Conservation (phyloP, 306 rosid genomes). For the Trifolium pratense region DNA sequence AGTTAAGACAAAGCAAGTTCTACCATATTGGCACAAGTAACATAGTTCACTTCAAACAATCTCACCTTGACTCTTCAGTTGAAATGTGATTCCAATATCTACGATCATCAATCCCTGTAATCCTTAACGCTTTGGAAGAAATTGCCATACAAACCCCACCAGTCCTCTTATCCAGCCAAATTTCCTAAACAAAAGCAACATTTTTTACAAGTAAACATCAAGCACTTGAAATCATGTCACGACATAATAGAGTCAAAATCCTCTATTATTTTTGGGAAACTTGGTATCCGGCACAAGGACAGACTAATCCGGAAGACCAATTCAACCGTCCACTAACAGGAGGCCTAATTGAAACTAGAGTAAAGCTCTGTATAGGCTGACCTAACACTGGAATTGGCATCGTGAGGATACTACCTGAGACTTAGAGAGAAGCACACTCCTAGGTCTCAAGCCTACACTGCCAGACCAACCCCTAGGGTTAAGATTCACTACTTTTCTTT, state of each 20-base stretch:
- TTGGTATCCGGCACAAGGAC: too few relatives aligned
- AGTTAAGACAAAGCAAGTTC: background rate
- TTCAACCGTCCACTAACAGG: too few relatives aligned
- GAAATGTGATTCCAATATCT: constrained; percentile 89
- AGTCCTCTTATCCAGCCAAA: constrained; percentile 74
- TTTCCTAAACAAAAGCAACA: constrained; percentile 56
- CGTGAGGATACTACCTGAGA: too few relatives aligned
- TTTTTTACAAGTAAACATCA: constrained; percentile 23
- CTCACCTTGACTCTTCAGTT: constrained; percentile 83
- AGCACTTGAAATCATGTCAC: constrained; percentile 8
- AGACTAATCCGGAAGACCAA: too few relatives aligned
- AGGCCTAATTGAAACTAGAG: too few relatives aligned
- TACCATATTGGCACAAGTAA: constrained; percentile 3
- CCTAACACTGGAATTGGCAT: too few relatives aligned
- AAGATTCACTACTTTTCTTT: background rate
- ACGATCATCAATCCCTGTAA: constrained; percentile 92
- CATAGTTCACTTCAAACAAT: constrained; percentile 13
- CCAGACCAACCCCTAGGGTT: too few relatives aligned
- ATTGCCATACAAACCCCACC: constrained; percentile 72
- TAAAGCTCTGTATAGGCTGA: too few relatives aligned
- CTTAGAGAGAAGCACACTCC: too few relatives aligned
- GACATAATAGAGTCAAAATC: background rate
- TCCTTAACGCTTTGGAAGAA: constrained; percentile 70
- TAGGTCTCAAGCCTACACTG: too few relatives aligned
- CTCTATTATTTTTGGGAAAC: too few relatives aligned